These are phyloP conservation scores for Strobilomyces confusus DNA, from an alignment of 768 basidiomycete genomes.

Conservation along the genomic window DNA sequence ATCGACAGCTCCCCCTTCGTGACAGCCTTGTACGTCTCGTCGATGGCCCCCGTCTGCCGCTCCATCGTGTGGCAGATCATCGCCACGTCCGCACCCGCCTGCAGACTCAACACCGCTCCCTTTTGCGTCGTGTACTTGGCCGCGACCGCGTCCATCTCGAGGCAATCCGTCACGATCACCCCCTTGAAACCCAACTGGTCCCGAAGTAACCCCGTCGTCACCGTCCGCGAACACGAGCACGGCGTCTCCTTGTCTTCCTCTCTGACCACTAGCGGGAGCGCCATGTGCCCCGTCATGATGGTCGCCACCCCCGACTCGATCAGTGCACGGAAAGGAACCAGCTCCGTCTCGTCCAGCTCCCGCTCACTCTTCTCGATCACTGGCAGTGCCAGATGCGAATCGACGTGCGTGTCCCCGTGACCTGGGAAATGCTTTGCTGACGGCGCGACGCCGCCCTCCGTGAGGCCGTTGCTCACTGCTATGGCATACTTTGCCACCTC, in stretches of 20 bases:
- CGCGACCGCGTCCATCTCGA: constrained; percentile 74
- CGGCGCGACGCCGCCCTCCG: constrained; percentile 49
- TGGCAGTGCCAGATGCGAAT: constrained; percentile 67
- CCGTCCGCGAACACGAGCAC: constrained; percentile 50
- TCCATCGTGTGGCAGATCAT: constrained; percentile 69
- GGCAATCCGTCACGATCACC: constrained; percentile 67
- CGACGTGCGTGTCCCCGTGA: constrained; percentile 68
- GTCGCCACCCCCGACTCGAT: constrained; percentile 43
- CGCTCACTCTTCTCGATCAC: constrained; percentile 47
- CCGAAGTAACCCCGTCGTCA: constrained; percentile 53
- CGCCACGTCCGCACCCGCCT: constrained; percentile 65
- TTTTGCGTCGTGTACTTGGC: constrained; percentile 31
- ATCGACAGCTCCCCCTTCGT: constrained; percentile 38
- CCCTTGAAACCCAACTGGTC: constrained; percentile 49
- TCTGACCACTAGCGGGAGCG: constrained; percentile 50
- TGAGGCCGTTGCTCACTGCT: constrained; percentile 48
- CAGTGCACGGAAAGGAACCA: constrained; percentile 54
- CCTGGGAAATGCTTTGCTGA: constrained; percentile 72
- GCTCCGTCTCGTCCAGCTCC: constrained; percentile 44
- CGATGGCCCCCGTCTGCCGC: constrained; percentile 50
- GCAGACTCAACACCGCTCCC: constrained; percentile 53
- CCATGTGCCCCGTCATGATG: constrained; percentile 75
- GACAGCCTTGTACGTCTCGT: constrained; percentile 50
- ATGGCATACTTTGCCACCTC: constrained; percentile 46
- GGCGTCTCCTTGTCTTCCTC: constrained; percentile 46